phyloP scores from a whole-genome alignment of 495 filamentous ascomycete genomes.

The Umbilicaria muhlenbergii region DNA sequence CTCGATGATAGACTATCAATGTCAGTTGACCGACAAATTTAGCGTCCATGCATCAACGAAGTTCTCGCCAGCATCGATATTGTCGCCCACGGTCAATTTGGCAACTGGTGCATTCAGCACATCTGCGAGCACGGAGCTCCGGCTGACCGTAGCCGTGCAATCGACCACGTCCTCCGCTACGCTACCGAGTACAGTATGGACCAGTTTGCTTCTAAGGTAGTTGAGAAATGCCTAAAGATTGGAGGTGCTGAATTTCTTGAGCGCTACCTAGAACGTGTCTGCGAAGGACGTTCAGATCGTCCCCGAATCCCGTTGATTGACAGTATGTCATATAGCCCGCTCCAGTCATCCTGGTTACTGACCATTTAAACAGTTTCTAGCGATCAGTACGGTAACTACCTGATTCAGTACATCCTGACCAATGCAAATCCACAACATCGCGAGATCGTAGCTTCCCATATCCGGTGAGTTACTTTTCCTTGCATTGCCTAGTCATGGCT shows the following conservation, averaged over 20 bases:
- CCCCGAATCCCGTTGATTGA: slow-evolving; percentile 96
- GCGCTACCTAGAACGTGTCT: slow-evolving; percentile 86
- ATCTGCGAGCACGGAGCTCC: slow-evolving; percentile 95
- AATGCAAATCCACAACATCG: slow-evolving; percentile 75
- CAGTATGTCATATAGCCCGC: slow-evolving; percentile 34
- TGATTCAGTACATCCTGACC: slow-evolving; percentile 91
- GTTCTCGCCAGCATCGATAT: slow-evolving; percentile 87
- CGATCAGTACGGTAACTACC: slow-evolving; percentile 96
- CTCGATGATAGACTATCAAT: not conserved
- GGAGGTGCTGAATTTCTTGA: slow-evolving; percentile 80
- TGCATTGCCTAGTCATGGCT: not conserved
- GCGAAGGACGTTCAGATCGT: slow-evolving; percentile 76
- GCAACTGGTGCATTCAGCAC: slow-evolving; percentile 99
- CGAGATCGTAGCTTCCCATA: slow-evolving; percentile 82
- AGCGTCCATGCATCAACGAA: slow-evolving; percentile 95
- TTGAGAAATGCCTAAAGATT: slow-evolving; percentile 98
- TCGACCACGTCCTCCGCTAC: slow-evolving; percentile 87
- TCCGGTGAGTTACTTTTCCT: slow-evolving; percentile 37
- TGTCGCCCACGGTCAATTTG: slow-evolving; percentile 95
- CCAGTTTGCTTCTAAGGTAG: slow-evolving; percentile 96
- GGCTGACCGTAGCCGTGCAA: slow-evolving; percentile 76
- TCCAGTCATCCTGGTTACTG: slow-evolving; percentile 10
- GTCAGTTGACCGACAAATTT: slow-evolving; percentile 19
- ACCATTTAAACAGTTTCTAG: slow-evolving; percentile 51
- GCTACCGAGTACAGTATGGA: slow-evolving; percentile 97